Base-by-base conservation (phyloP, 2,329 filamentous ascomycete species). In the Cadophora sp. region DNA sequence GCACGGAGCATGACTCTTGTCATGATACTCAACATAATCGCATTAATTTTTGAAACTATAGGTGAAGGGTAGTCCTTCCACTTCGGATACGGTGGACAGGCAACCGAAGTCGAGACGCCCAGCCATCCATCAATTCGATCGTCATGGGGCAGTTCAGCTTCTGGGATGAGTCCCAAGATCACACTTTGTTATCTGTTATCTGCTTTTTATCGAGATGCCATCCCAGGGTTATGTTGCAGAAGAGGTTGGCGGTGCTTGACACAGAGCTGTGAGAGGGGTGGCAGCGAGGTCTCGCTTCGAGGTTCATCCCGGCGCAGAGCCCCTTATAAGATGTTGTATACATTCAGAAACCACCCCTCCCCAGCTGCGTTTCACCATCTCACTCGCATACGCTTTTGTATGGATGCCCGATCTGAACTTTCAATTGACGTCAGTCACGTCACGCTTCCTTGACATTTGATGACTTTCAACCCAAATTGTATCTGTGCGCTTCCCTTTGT, bases 401-500 rank as follows among this genome's bases (percentile, higher is more conserved):
- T 43, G 56, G 34, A 27, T 43, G 34, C 31, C 56, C 56, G 43
- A 51, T 66, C 63, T 65, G 51, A 64, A 22, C 55, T 50, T 22
- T 68, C 48, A 24, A 16, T 65, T 62, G 66, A 69, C 66, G 70
- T 59, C 56, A 59, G 62, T 62, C 64, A 69, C 64, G 70, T 59
- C 56, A 59, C 34, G 4, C 11, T 59, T 43, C n/a, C 22, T 43
- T 43, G 34, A 43, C 34, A 27, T 59, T n/a, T 61, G 19, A 34
- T 53, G 26, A n/a, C 50, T 37, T 56, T 37, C 31, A 59, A 22
- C 50, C 50, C 66, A 26, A 34, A 37, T 31, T 55, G 34, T 46
- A 62, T 51, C 62, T 34, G 58, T 64, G 66, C 56, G 24, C n/a
- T 53, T 43, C 40, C 16, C 31, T n/a, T 48, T 59, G 46, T 27